Conservation (phyloP, 441 rosid species). For the Aleurites moluccanus region DNA sequence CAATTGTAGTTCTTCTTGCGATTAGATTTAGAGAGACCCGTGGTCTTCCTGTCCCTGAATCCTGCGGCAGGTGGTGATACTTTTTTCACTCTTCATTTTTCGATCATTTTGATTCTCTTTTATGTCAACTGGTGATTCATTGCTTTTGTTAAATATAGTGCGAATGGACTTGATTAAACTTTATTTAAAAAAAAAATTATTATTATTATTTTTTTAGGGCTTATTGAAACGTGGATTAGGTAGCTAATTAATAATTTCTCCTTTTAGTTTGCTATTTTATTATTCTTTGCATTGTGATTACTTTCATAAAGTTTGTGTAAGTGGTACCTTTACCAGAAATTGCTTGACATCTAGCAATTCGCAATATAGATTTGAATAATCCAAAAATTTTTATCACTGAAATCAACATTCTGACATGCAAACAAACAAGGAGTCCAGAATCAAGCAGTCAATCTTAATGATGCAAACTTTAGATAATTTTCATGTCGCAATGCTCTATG, state of each 20-base stretch:
- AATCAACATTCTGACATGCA: background rate
- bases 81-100: background rate
- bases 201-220: too few species aligned
- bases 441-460: background rate
- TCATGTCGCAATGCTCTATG: background rate
- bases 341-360: background rate
- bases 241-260: too few species aligned
- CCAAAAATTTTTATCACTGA: background rate
- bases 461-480: background rate
- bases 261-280: background rate
- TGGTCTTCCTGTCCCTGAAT: too few species aligned
- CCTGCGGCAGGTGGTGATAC: background rate
- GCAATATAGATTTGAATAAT: background rate
- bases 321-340: too few species aligned
- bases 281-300: too few species aligned
- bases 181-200: too few species aligned
- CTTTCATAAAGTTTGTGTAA: too few species aligned
- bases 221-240: too few species aligned
- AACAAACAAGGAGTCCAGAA: background rate
- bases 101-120: background rate
- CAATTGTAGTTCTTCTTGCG: background rate
- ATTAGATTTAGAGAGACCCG: too few species aligned
- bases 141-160: too few species aligned
- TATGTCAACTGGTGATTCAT: background rate
- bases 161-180: too few species aligned